phyloP scores from a whole-genome alignment of 352 stramenopile genomes.

The Phytophthora hibernalis region DNA sequence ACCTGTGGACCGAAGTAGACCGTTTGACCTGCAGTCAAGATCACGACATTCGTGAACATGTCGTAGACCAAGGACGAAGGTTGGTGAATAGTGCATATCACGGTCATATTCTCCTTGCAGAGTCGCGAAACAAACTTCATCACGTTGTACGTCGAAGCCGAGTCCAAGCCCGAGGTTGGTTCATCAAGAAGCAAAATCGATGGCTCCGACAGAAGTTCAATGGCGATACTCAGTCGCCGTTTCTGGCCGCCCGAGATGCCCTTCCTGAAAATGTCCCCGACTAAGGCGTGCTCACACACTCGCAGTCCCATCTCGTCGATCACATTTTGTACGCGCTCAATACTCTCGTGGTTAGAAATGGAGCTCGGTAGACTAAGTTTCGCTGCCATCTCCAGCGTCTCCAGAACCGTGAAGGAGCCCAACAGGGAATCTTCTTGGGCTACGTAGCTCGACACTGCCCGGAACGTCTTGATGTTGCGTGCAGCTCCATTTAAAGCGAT shows the following conservation, averaged over 20 bases:
- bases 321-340: slow-evolving; percentile 60
- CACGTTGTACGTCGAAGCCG: slow-evolving; percentile 85
- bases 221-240: slow-evolving; percentile 93
- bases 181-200: slow-evolving; percentile 96
- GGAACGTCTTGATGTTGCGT: slow-evolving; percentile 44
- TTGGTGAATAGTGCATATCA: slow-evolving; percentile 90
- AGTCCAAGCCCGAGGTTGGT: slow-evolving; percentile 92
- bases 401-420: slow-evolving; percentile 68
- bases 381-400: slow-evolving; percentile 71
- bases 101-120: slow-evolving; percentile 67
- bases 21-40: slow-evolving; percentile 80
- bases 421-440: slow-evolving; percentile 60
- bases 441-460: slow-evolving; percentile 62
- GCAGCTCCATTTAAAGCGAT: slow-evolving; percentile 56
- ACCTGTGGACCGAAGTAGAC: slow-evolving; percentile 89
- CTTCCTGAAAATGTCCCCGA: slow-evolving; percentile 87
- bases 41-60: slow-evolving; percentile 67
- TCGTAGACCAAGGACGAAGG: slow-evolving; percentile 69
- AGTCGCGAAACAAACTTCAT: slow-evolving; percentile 76
- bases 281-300: slow-evolving; percentile 55
- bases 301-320: slow-evolving; percentile 74
- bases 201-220: slow-evolving; percentile 94
- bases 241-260: slow-evolving; percentile 89
- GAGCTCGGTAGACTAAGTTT: slow-evolving; percentile 54
- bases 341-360: slow-evolving; percentile 36